Evolutionary conservation across 148 eudicot genomes (phyloP).

Genomic region (Polygonum aviculare): DNA sequence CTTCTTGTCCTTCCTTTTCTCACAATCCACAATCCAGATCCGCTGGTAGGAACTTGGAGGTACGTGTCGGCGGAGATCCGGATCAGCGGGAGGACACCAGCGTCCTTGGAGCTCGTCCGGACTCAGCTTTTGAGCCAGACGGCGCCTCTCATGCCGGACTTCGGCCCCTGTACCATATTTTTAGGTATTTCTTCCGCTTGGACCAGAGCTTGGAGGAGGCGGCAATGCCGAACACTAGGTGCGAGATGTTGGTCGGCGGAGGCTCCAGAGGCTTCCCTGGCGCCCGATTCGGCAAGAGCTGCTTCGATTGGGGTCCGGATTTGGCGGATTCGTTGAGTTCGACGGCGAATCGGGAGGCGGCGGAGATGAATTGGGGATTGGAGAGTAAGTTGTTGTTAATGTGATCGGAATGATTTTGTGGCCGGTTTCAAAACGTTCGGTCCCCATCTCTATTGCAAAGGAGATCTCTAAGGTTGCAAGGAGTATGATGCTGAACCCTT

Average conservation of each 20-base stretch:
- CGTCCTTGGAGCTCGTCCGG: conserved; percentile 5
- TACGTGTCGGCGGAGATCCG: conserved; percentile 45
- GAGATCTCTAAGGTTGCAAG: conserved; percentile 78
- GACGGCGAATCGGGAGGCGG: neutral
- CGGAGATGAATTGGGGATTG: neutral
- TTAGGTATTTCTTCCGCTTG: too few relatives aligned
- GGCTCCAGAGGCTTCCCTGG: neutral
- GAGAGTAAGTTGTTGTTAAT: conserved; percentile 69
- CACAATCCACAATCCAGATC: too few relatives aligned
- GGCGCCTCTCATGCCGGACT: conserved; percentile 40
- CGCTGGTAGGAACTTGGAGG: conserved; percentile 41
- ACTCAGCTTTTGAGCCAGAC: conserved; percentile 68
- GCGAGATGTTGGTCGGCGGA: conserved; percentile 38
- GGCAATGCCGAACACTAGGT: conserved; percentile 71
- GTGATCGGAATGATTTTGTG: conserved; percentile 79
- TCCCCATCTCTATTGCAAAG: conserved; percentile 67
- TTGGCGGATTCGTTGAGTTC: neutral
- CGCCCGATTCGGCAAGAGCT: conserved; percentile 17
- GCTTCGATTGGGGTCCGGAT: neutral
- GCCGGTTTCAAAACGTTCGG: conserved; percentile 59
- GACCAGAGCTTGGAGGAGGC: too few relatives aligned
- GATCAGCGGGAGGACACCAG: conserved; percentile 30
- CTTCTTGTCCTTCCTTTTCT: too few relatives aligned
- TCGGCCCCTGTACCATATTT: neutral
- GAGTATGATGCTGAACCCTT: conserved; percentile 74